Conservation (phyloP, 306 rosid species). For the Quercus alba region DNA sequence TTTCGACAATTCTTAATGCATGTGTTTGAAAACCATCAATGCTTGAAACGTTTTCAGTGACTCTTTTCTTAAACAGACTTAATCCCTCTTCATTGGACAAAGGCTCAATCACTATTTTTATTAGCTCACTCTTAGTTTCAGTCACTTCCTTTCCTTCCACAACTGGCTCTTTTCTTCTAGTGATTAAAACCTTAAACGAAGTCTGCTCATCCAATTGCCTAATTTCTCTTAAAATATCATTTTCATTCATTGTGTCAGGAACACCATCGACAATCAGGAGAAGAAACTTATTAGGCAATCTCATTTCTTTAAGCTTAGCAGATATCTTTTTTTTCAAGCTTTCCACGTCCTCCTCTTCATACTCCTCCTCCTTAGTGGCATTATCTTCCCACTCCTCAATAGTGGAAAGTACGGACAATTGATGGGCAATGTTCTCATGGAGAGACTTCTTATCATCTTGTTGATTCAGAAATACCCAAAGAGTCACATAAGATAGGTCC, state of each 20-base stretch:
- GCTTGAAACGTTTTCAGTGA: background rate
- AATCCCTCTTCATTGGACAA: background rate
- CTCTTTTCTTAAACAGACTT: background rate
- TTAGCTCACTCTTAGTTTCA: too few species aligned
- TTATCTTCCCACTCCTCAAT: slow-evolving; percentile 19
- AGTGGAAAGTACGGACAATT: slow-evolving; percentile 4
- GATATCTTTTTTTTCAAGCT: background rate
- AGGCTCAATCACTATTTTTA: background rate
- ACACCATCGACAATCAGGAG: slow-evolving; percentile 29
- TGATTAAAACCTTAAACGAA: slow-evolving; percentile 20
- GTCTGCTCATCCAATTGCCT: accelerated
- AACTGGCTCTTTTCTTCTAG: background rate
- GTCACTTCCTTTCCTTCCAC: too few species aligned
- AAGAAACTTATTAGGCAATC: background rate
- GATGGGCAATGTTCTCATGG: background rate
- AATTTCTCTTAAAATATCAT: background rate
- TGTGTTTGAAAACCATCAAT: too few species aligned
- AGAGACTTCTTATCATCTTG: background rate
- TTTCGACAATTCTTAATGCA: background rate
- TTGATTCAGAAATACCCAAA: slow-evolving; percentile 20
- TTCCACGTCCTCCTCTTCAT: background rate
- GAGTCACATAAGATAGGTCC: background rate
- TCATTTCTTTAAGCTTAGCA: background rate
- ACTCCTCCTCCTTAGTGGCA: background rate
- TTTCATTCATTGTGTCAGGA: background rate